These are phyloP conservation scores for Tricholoma bakamatsutake DNA, from an alignment of 768 basidiomycete genomes.

Conservation along the genomic window DNA sequence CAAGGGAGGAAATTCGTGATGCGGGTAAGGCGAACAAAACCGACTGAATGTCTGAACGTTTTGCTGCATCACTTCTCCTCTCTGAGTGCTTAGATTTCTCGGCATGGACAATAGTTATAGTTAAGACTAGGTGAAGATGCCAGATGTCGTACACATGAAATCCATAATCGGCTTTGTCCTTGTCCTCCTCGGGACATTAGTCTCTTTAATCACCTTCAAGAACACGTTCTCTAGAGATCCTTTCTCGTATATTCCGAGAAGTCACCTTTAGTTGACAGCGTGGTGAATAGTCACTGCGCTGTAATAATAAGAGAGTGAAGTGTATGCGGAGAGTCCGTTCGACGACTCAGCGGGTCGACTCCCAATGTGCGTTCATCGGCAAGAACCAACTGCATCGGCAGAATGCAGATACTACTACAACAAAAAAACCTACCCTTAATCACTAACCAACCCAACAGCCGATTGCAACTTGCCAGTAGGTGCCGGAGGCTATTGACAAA, in stretches of 20 bases:
- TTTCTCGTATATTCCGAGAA: conserved; percentile 63
- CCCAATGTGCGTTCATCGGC: conserved; percentile 74
- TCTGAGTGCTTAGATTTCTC: neutral
- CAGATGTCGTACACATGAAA: neutral
- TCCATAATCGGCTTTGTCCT: conserved; percentile 12
- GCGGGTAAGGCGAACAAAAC: neutral
- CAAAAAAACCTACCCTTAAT: conserved; percentile 44
- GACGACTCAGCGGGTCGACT: conserved; percentile 73
- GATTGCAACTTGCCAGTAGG: conserved; percentile 59
- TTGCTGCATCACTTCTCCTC: neutral
- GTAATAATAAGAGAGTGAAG: too few relatives aligned
- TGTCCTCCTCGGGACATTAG: conserved; percentile 47
- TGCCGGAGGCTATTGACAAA: neutral
- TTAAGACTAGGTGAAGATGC: neutral
- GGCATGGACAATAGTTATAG: neutral
- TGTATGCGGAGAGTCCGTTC: conserved; percentile 47
- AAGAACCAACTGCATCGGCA: conserved; percentile 27
- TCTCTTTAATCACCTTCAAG: conserved; percentile 61
- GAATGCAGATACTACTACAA: neutral
- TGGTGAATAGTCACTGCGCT: conserved; percentile 38
- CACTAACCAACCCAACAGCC: conserved; percentile 75
- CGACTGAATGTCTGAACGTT: neutral
- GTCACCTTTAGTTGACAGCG: conserved; percentile 44
- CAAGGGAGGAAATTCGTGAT: conserved; percentile 15
- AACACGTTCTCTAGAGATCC: conserved; percentile 70